Percentiles rank a stretch among this genome's conserved stretches.
These are phyloP conservation scores for Adenanthera pavonina DNA, from an alignment of 306 rosid species.

Conservation along the genomic window DNA sequence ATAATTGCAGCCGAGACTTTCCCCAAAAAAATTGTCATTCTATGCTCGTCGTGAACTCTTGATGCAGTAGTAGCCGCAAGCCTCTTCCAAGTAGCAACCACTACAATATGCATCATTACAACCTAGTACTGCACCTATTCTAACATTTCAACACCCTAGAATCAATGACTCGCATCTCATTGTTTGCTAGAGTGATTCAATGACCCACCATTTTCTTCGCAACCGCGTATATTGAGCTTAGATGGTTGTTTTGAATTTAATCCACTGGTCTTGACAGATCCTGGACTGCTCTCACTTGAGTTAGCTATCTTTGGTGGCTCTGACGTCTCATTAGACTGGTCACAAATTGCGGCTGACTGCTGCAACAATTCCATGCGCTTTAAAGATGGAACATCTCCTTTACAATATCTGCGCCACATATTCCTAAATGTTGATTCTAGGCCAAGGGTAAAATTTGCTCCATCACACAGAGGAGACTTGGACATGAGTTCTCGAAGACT, in stretches of 20 bases:
- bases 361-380: slow-evolving; percentile 61
- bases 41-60: slow-evolving; percentile 25
- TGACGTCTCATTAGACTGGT: slow-evolving; percentile 36
- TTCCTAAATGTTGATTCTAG: slow-evolving; percentile 71
- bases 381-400: slow-evolving; percentile 90
- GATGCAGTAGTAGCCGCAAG: slow-evolving; percentile 35
- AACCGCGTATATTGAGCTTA: slow-evolving; percentile 28
- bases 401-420: slow-evolving; percentile 89
- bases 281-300: slow-evolving; percentile 53
- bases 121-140: slow-evolving; percentile 42
- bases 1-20: slow-evolving; percentile 44
- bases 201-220: slow-evolving; percentile 71
- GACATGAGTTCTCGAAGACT: slow-evolving; percentile 73
- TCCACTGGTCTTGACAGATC: slow-evolving; percentile 69
- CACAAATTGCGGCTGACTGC: slow-evolving; percentile 42
- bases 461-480: slow-evolving; percentile 76
- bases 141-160: slow-evolving; percentile 42
- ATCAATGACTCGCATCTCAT: slow-evolving; percentile 43
- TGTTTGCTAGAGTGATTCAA: slow-evolving; percentile 49
- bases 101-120: slow-evolving; percentile 46
- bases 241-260: slow-evolving; percentile 46
- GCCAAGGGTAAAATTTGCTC: slow-evolving; percentile 63
- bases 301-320: slow-evolving; percentile 43
- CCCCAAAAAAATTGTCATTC: slow-evolving; percentile 52
- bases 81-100: slow-evolving; percentile 45